A percentile compares a stretch with the other conserved stretches of the same genome.
Evolutionary conservation across 352 stramenopile species (phyloP).

Genomic region (Lagenidium giganteum): DNA sequence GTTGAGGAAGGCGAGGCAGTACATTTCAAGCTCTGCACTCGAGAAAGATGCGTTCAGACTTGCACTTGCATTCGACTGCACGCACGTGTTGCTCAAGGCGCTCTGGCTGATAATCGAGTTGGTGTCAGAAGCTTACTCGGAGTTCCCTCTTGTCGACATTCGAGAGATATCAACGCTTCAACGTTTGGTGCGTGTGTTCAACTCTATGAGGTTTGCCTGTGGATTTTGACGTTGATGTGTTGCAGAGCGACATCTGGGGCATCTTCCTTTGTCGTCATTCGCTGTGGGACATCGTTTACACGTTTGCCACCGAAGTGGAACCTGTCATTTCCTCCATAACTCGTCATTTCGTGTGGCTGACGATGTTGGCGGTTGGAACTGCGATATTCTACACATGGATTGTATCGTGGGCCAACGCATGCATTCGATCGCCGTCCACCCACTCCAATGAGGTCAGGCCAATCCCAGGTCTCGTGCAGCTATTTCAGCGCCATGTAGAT

Average conservation of each 20-base stretch:
- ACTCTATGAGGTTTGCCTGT: background rate
- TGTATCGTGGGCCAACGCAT: too few species aligned
- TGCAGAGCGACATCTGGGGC: slow-evolving; percentile 28
- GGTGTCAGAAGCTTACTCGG: too few species aligned
- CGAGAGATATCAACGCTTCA: slow-evolving; percentile 39
- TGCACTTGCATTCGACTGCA: too few species aligned
- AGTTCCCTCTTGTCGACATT: slow-evolving; percentile 49
- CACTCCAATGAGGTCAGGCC: too few species aligned
- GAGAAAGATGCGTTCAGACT: too few species aligned
- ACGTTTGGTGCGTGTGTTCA: slow-evolving; percentile 15
- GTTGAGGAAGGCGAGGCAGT: slow-evolving; percentile 8
- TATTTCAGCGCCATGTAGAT: background rate
- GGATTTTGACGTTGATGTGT: background rate
- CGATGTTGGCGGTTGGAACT: slow-evolving; percentile 27
- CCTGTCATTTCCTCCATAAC: slow-evolving; percentile 20
- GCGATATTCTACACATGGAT: slow-evolving; percentile 32
- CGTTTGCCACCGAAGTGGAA: slow-evolving; percentile 28
- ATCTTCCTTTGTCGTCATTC: slow-evolving; percentile 42
- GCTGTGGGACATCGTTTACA: slow-evolving; percentile 29
- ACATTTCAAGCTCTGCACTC: slow-evolving; percentile 5
- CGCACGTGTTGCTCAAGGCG: slow-evolving; percentile 10
- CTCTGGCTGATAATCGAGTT: slow-evolving; percentile 49
- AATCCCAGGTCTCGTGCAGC: slow-evolving; percentile 2
- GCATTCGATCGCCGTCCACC: too few species aligned
- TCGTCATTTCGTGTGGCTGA: slow-evolving; percentile 32